Evolutionary conservation across 148 eudicot genomes (phyloP), one percentile per base, ranked within the genome.

Genomic region (Mesembryanthemum crystallinum): DNA sequence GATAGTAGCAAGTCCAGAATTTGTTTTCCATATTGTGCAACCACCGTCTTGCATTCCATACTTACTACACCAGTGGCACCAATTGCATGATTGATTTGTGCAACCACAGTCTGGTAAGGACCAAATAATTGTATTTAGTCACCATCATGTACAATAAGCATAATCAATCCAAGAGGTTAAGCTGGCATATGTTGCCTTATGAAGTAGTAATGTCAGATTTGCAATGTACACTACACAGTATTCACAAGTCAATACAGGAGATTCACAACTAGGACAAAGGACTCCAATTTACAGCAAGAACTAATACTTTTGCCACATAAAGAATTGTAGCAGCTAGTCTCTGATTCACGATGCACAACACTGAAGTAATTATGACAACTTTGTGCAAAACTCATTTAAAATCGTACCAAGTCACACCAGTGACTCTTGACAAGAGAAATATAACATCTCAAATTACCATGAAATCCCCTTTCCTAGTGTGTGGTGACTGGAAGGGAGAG

Each of bases 61-160:
- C 97, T 94, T 28, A 88, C 85, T 51, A 94, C 81, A 63, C 98
- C 98, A 28, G 95, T 45, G 63, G 93, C 98, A 71, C 98, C 98
- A 85, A 94, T 94, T 25, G 90, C 97, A 80, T 92, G 98, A 82
- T 94, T 92, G 55, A 94, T 90, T 82, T 90, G 90, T 42, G 97
- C 83, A 78, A 94, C 80, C 8, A 92, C 83, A 54, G 88, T 77
- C 98, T 94, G 86, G 69, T 77, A 74, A 74, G 29, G 64, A 30
- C 57, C 51, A 55, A 63, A 51, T 28, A 35, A 54, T 33, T 29
- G 15, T 58, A 25, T 21, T 51, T 23, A 78, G 47, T 65, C 24
- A 52, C 24, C 12, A 78, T 18, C 42, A 72, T 72, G 43, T 37
- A 39, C 1, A n/a, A 11, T 54, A 42, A 32, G 61, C 49, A 76